Base-by-base conservation (phyloP, 2,329 filamentous ascomycete genomes). In the Stagonosporopsis chrysanthemi region DNA sequence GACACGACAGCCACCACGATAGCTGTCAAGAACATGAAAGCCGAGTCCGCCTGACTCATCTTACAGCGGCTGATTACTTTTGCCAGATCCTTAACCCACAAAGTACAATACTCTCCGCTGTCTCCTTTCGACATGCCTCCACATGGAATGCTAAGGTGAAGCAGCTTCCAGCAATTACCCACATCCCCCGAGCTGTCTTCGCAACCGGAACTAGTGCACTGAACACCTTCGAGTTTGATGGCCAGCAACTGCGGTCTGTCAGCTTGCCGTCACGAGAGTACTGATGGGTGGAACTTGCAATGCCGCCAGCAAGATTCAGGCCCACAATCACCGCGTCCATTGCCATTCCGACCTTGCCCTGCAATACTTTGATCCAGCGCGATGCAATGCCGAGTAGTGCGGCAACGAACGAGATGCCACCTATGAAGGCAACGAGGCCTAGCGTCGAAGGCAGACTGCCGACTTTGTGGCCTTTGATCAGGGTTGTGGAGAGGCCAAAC, bases 1-100 rank as follows among this genome's bases (percentile, higher is more conserved):
- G 9, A 14, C 36, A 6, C 6, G 65, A 17, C 60, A 12, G 29
- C 39, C n/a, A 69, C 43, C 22, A 67, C 33, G 9, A 61, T 36
- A 12, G 61, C 60, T 1, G 60, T 63, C 17, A 71, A 8, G 24
- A 70, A 69, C 68, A 73, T 69, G 36, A 74, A 70, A 1, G 60
- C 69, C 2, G 63, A 40, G 17, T 71, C 68, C 4, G 71, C 69
- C 42, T 66, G 56, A 35, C 50, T 59, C 43, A 62, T 50, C 43
- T 46, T 65, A 49, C 70, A 73, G 17, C 63, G 62, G 5, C 55
- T 55, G 6, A 58, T 3, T 24, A 68, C 15, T 14, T 39, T 42
- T 17, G 2, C 9, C 17, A 3, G 6, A 7, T 7, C 8, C 6
- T 29, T 2, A 17, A 26, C 15, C 14, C 17, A 11, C 17, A 26